A percentile compares a stretch with the other conserved stretches of the same genome.
phyloP scores from a whole-genome alignment of 306 rosid genomes.

The Malus orientalis region DNA sequence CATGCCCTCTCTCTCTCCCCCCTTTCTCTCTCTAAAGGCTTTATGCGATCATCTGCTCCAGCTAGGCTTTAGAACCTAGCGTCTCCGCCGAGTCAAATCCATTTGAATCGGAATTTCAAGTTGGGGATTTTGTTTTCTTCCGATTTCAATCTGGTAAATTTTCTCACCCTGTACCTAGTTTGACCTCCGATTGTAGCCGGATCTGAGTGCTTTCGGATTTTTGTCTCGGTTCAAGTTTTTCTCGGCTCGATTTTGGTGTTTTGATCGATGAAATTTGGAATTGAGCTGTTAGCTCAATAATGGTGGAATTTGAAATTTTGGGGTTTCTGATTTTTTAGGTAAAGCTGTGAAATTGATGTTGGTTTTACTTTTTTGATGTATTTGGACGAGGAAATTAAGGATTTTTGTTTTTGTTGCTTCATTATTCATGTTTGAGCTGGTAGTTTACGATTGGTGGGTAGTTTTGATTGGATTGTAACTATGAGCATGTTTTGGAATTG shows the following conservation, averaged over 20 bases:
- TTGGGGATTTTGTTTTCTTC: not conserved
- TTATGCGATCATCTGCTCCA: slow-evolving; percentile 1
- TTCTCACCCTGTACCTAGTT: not conserved
- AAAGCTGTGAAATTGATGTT: not conserved
- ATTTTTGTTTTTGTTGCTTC: not conserved
- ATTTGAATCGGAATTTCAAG: not conserved
- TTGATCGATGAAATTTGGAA: not conserved
- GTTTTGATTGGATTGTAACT: slow-evolving; percentile 5
- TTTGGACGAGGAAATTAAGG: too few relatives aligned
- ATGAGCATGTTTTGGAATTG: not conserved
- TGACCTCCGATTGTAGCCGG: slow-evolving; percentile 4
- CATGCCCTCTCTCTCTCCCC: not conserved
- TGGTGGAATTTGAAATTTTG: not conserved
- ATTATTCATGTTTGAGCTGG: not conserved
- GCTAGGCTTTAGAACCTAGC: not conserved
- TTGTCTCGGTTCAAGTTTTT: not conserved
- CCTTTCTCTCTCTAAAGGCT: not conserved
- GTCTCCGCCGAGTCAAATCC: slow-evolving; percentile 2
- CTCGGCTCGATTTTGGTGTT: not conserved
- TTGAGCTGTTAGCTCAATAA: not conserved
- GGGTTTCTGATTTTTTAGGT: not conserved
- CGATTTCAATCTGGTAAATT: slow-evolving; percentile 11
- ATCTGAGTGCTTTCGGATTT: not conserved
- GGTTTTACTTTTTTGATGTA: not conserved
- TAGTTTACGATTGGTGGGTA: not conserved